A percentile compares a stretch with the other conserved stretches of the same genome.
These are phyloP conservation scores for Durotheca rogersii DNA, from an alignment of 495 filamentous ascomycete species.

Conservation along the genomic window DNA sequence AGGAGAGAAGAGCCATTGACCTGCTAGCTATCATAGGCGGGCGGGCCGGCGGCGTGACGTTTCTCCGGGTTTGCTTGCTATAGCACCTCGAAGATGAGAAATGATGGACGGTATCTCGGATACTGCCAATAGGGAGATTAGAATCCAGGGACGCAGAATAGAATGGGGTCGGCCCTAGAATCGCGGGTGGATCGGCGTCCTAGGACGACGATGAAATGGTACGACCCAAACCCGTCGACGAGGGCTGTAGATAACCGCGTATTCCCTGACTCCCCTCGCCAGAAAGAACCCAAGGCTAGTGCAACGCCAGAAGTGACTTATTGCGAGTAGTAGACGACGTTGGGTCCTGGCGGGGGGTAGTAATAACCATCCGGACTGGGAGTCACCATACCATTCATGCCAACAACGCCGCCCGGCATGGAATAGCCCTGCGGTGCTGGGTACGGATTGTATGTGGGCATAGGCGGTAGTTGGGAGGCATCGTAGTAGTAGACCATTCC, in stretches of 20 bases:
- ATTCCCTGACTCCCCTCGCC: conserved; percentile 1
- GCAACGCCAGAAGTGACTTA: conserved; percentile 27
- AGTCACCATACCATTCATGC: conserved; percentile 80
- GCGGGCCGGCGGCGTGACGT: neutral
- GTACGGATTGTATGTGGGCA: conserved; percentile 53
- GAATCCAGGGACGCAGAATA: conserved; percentile 14
- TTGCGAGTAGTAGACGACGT: conserved; percentile 69
- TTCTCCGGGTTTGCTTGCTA: conserved; percentile 13
- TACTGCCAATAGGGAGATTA: conserved; percentile 6
- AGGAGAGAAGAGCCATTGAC: conserved; percentile 9
- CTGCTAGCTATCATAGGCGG: too few species aligned
- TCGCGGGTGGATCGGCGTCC: conserved; percentile 10
- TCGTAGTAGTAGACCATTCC: conserved; percentile 97
- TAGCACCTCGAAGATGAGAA: conserved; percentile 14
- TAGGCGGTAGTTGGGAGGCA: conserved; percentile 64
- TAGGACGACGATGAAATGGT: conserved; percentile 6
- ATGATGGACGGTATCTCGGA: conserved; percentile 13
- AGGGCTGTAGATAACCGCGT: neutral
- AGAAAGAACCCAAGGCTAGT: conserved; percentile 4
- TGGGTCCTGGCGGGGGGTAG: conserved; percentile 61
- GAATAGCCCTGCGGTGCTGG: conserved; percentile 51
- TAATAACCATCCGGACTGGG: conserved; percentile 69
- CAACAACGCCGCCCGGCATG: conserved; percentile 60
- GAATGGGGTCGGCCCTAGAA: conserved; percentile 6
- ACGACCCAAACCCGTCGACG: conserved; percentile 4